Conservation (phyloP, 768 basidiomycete species). For the Serpula lacrymans region DNA sequence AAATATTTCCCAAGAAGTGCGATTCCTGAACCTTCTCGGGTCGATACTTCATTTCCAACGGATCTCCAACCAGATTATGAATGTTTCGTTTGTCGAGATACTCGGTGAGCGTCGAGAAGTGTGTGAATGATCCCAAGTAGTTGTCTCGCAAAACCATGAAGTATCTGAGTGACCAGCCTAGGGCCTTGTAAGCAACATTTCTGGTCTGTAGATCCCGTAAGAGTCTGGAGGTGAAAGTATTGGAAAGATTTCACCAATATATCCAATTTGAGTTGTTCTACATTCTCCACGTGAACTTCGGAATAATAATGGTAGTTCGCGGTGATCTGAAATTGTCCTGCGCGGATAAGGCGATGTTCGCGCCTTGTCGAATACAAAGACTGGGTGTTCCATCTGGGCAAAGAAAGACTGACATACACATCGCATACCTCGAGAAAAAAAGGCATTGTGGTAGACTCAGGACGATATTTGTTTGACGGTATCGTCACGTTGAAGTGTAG, state of each 20-base stretch:
- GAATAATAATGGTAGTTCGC: constrained; percentile 77
- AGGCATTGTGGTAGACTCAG: constrained; percentile 61
- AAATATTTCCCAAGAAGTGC: constrained; percentile 2
- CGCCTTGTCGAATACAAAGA: constrained; percentile 60
- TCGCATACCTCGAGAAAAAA: constrained; percentile 63
- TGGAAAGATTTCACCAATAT: constrained; percentile 53
- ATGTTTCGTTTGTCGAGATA: constrained; percentile 68
- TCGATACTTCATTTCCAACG: constrained; percentile 74
- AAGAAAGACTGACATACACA: constrained; percentile 52
- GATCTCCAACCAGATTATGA: constrained; percentile 71
- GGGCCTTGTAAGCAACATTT: constrained; percentile 58
- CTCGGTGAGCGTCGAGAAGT: constrained; percentile 85
- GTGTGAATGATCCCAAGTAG: constrained; percentile 92
- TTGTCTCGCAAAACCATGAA: constrained; percentile 89
- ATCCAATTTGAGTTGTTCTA: constrained; percentile 74
- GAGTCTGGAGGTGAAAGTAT: constrained; percentile 17
- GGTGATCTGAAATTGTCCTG: constrained; percentile 52
- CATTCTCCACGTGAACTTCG: constrained; percentile 59
- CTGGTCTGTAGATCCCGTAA: constrained; percentile 35
- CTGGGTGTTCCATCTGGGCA: constrained; percentile 91
- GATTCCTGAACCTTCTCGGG: constrained; percentile 56
- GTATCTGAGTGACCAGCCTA: constrained; percentile 89
- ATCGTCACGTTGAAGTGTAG: constrained; percentile 53
- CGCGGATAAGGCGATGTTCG: constrained; percentile 59
- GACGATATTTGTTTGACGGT: constrained; percentile 68